A percentile compares a stretch with the other conserved stretches of the same genome.
phyloP scores from a whole-genome alignment of 1,284 basidiomycete species.

The Coniferiporia weirii region DNA sequence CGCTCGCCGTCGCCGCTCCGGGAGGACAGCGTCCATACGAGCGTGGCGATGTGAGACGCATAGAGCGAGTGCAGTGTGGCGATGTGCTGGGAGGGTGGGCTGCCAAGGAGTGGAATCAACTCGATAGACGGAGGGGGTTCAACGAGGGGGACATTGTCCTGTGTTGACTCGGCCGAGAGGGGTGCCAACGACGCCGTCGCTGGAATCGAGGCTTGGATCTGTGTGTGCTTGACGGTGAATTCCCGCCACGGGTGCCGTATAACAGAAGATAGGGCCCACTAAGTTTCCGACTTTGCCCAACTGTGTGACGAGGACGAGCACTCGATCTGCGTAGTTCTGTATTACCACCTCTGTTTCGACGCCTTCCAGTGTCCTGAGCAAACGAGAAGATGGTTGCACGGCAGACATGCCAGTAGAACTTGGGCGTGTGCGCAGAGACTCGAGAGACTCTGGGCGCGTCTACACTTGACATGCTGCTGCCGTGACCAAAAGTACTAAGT shows the following conservation, averaged over 20 bases:
- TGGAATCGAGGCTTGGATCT: conserved; percentile 83
- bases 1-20: conserved; percentile 36
- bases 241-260: neutral
- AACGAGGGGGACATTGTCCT: conserved; percentile 45
- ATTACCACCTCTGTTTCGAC: conserved; percentile 68
- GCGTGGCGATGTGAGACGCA: conserved; percentile 78
- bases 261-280: conserved; percentile 47
- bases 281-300: conserved; percentile 82
- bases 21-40: conserved; percentile 64
- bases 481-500: too few relatives aligned
- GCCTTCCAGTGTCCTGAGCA: conserved; percentile 47
- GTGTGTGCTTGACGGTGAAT: conserved; percentile 28
- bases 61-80: conserved; percentile 79
- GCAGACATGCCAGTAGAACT: neutral
- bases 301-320: conserved; percentile 81
- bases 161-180: conserved; percentile 31
- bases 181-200: conserved; percentile 55
- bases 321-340: conserved; percentile 74
- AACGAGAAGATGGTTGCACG: conserved; percentile 26
- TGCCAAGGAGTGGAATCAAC: conserved; percentile 74
- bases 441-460: neutral
- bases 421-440: too few relatives aligned
- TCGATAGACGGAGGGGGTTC: conserved; percentile 68
- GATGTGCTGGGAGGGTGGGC: conserved; percentile 53
- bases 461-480: neutral